A percentile compares a stretch with the other conserved stretches of the same genome.
phyloP scores from a whole-genome alignment of 208 protist genomes.

The Crithidia acanthocephali region DNA sequence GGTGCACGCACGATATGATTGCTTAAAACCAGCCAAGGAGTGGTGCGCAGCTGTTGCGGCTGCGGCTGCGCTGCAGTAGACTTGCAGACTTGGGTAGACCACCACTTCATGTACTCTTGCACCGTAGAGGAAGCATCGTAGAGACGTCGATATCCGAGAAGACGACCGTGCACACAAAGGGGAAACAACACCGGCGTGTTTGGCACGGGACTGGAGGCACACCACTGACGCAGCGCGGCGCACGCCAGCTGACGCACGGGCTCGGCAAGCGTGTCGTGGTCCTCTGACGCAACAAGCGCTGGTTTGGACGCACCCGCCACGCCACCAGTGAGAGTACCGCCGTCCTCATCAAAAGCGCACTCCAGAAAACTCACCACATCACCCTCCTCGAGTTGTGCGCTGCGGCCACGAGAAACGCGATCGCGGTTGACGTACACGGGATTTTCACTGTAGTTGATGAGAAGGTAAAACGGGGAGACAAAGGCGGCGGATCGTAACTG shows the following conservation, averaged over 20 bases:
- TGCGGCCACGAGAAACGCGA: constrained; percentile 39
- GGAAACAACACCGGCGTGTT: not conserved
- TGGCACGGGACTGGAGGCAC: not conserved
- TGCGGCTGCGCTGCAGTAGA: not conserved
- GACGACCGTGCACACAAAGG: not conserved
- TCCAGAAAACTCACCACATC: constrained; percentile 84
- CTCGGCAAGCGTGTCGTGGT: constrained; percentile 7
- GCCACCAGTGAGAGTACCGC: constrained; percentile 49
- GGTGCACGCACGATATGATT: constrained; percentile 33
- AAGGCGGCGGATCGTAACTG: constrained; percentile 19
- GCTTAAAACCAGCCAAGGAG: constrained; percentile 19
- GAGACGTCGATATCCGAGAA: constrained; percentile 13
- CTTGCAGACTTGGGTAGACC: not conserved
- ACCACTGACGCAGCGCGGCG: constrained; percentile 22
- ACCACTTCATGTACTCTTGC: constrained; percentile 35
- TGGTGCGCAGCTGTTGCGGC: not conserved
- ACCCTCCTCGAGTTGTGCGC: constrained; percentile 49
- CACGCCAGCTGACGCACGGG: constrained; percentile 14
- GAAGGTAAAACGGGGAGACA: constrained; percentile 59
- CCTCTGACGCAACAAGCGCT: not conserved
- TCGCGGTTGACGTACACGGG: constrained; percentile 58
- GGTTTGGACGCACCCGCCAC: not conserved
- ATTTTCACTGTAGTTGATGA: constrained; percentile 80
- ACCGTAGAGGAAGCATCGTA: constrained; percentile 23
- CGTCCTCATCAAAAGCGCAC: constrained; percentile 68